Base-by-base conservation (phyloP, 2,329 filamentous ascomycete genomes). In the Corynespora cassiicola region DNA sequence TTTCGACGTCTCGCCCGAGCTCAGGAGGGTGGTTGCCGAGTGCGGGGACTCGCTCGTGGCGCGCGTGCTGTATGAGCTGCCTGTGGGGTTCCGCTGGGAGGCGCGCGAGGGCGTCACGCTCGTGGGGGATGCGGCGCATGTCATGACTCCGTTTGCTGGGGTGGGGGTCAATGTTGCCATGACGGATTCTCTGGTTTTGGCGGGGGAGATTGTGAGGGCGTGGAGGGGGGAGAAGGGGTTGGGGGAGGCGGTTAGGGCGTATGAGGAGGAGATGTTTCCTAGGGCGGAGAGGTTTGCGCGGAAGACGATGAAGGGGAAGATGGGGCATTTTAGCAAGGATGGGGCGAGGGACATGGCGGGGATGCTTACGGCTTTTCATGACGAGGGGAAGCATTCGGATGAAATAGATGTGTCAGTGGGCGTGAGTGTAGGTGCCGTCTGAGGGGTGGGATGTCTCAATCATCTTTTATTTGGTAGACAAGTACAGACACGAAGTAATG, bases 131-230 rank as follows among this genome's bases (percentile, higher is more conserved):
- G 77, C 81, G 1, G 81, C 81, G 6, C 80, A 85, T 58, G 52
- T 82, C 15, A 81, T 82, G 78, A 74, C 75, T 1, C 77, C 78
- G 0, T 80, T 77, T 45, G 77, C 76, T 1, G 81, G 81, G 5
- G 80, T 81, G 40, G 81, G 81, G 2, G 80, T 83, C 17, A 84
- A 85, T 52, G 65, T 75, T 14, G 79, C 73, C 2, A 72, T 85
- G 57, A 69, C 74, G 30, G 81, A 85, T 56, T 74, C 79, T 6
- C 57, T 77, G 44, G 59, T 72, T 15, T 67, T 85, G 14, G 75
- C 74, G 0, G 25, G 25, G 11, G 49, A 61, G 26, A 54, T 62
- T 14, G 17, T 54, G 6, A 40, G 39, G 9, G 52, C 38, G 2
- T 45, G 23, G n/a, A 39, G 36, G 7, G 56, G 54, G 2, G 32